Conservation (phyloP, 2,329 filamentous ascomycete genomes). For the Tolypocladium nubicola region DNA sequence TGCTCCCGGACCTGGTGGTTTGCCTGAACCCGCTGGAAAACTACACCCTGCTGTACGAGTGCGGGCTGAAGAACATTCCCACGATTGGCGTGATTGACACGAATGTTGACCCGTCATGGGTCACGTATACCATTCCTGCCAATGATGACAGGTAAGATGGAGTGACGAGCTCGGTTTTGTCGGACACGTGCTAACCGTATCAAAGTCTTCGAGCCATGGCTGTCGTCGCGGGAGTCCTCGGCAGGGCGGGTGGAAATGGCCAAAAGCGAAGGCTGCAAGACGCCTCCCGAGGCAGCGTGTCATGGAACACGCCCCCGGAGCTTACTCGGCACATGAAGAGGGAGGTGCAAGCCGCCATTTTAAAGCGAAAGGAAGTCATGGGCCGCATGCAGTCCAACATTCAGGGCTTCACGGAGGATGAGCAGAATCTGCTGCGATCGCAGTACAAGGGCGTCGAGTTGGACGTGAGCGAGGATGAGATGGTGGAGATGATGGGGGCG, state of each 20-base stretch:
- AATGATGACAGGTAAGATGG: constrained; percentile 78
- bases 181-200: constrained; percentile 12
- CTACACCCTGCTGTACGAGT: constrained; percentile 82
- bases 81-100: constrained; percentile 95
- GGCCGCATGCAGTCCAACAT: constrained; percentile 23
- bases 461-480: constrained; percentile 23
- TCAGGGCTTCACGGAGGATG: constrained; percentile 26
- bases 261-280: constrained; percentile 54
- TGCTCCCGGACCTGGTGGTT: constrained; percentile 84
- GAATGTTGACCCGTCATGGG: constrained; percentile 81
- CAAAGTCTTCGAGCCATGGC: constrained; percentile 67
- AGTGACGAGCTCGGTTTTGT: no score
- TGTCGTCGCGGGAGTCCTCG: constrained; percentile 76
- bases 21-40: constrained; percentile 92
- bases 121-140: constrained; percentile 91
- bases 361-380: constrained; percentile 24
- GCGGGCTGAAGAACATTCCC: constrained; percentile 75
- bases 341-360: constrained; percentile 17
- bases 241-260: constrained; percentile 72
- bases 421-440: constrained; percentile 21
- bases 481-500: constrained; percentile 21
- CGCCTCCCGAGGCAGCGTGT: constrained; percentile 51
- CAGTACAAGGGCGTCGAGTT: constrained; percentile 13
- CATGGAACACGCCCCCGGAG: constrained; percentile 45
- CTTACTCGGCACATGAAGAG: constrained; percentile 27